A percentile compares a stretch with the other conserved stretches of the same genome.
These are phyloP conservation scores for Cercophora scortea DNA, from an alignment of 495 filamentous ascomycete species.

Conservation along the genomic window DNA sequence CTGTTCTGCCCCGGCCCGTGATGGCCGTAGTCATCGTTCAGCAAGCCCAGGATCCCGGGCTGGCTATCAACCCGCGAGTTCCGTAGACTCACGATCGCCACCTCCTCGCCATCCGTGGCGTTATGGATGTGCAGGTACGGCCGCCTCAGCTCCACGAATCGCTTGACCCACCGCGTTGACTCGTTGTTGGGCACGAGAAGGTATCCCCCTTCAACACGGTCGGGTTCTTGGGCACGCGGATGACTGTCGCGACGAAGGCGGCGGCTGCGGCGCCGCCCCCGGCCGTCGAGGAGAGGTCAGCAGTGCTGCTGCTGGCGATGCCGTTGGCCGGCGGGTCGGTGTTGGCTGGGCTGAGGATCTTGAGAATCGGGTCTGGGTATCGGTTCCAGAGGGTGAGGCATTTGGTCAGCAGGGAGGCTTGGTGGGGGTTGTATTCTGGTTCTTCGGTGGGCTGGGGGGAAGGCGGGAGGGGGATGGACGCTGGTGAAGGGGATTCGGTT, in stretches of 20 bases:
- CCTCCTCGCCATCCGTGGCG: constrained; percentile 77
- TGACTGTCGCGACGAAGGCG: constrained; percentile 59
- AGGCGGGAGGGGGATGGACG: not conserved
- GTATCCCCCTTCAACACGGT: constrained; percentile 71
- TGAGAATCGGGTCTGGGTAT: constrained; percentile 63
- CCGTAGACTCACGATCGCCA: constrained; percentile 76
- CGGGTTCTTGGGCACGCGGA: constrained; percentile 64
- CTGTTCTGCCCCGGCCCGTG: not conserved
- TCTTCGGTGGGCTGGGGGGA: constrained; percentile 3
- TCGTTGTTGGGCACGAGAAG: constrained; percentile 69
- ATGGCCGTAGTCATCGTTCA: constrained; percentile 33
- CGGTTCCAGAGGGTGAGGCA: constrained; percentile 73
- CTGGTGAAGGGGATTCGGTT: not conserved
- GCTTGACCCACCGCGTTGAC: constrained; percentile 74
- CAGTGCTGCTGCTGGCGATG: constrained; percentile 20
- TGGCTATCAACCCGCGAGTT: constrained; percentile 81
- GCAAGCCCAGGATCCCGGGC: constrained; percentile 74
- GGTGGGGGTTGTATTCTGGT: constrained; percentile 45
- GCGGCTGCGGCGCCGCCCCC: constrained; percentile 23
- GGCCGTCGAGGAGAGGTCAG: not conserved
- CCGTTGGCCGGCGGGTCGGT: constrained; percentile 67
- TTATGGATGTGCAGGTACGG: constrained; percentile 89
- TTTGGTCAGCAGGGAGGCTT: constrained; percentile 55
- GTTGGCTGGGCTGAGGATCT: constrained; percentile 67
- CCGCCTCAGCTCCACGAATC: constrained; percentile 85